Evolutionary conservation across 495 filamentous ascomycete species (phyloP).

Genomic region (Lichenothelia convexa): DNA sequence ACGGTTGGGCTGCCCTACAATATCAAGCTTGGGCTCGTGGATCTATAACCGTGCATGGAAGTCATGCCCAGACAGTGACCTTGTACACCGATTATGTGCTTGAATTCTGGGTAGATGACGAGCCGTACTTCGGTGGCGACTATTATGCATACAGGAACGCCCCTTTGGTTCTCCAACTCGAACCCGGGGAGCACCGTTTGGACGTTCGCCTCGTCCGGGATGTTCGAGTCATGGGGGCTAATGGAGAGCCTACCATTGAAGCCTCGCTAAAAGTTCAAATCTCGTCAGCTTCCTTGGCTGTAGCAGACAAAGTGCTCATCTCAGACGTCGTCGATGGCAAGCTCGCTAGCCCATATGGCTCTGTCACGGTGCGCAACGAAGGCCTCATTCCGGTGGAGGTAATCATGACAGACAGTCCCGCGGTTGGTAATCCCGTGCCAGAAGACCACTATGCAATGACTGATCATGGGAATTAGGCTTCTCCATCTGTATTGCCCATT

Average conservation of each 20-base stretch:
- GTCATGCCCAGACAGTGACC: conserved; percentile 17
- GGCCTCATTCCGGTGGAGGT: conserved; percentile 18
- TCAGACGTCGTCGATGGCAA: conserved; percentile 30
- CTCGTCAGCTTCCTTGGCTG: conserved; percentile 16
- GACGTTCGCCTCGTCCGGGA: conserved; percentile 37
- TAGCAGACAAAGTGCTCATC: conserved; percentile 23
- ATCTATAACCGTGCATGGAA: conserved; percentile 20
- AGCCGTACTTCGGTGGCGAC: conserved; percentile 37
- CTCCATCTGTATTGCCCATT: conserved; percentile 1
- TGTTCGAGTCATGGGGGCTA: conserved; percentile 32
- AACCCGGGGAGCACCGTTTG: conserved; percentile 30
- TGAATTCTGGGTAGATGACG: conserved; percentile 33
- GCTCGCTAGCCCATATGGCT: conserved; percentile 28
- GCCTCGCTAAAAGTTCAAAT: conserved; percentile 19
- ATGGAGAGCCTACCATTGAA: conserved; percentile 23
- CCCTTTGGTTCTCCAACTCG: conserved; percentile 29
- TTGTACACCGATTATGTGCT: conserved; percentile 28
- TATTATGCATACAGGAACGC: conserved; percentile 32
- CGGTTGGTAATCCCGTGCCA: conserved; percentile 18
- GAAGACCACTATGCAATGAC: background rate
- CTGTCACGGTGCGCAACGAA: conserved; percentile 30
- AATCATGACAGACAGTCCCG: conserved; percentile 11
- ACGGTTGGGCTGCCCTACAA: conserved; percentile 42
- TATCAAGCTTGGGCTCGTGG: conserved; percentile 42
- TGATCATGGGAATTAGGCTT: too few relatives aligned